Conservation (phyloP, 1,139 yeast species). For the Yamadazyma spencermartinsiae region DNA sequence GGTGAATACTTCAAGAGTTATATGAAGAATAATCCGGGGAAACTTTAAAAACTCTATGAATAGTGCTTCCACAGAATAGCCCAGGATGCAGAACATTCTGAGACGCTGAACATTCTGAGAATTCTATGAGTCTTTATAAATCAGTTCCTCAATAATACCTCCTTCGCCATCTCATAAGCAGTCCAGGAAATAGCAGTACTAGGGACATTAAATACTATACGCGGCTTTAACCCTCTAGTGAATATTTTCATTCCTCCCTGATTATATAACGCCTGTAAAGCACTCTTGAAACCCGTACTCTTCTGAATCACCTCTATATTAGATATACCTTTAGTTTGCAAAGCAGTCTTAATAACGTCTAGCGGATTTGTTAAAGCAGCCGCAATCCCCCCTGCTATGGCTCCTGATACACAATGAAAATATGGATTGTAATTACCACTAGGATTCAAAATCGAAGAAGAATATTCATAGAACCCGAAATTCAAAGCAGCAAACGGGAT, state of each 20-base stretch:
- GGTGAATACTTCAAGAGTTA: too few relatives aligned
- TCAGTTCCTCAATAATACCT: constrained; percentile 42
- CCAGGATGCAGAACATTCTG: too few relatives aligned
- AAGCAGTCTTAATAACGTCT: constrained; percentile 89
- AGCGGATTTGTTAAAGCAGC: constrained; percentile 96
- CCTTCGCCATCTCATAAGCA: constrained; percentile 96
- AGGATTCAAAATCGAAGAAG: constrained; percentile 79
- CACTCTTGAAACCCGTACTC: constrained; percentile 70
- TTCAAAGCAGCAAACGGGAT: constrained; percentile 96
- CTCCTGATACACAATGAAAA: constrained; percentile 92
- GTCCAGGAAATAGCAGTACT: constrained; percentile 99
- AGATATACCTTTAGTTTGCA: constrained; percentile 73
- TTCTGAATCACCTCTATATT: constrained; percentile 51
- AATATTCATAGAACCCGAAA: constrained; percentile 88
- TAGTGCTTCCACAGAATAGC: too few relatives aligned
- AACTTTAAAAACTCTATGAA: too few relatives aligned
- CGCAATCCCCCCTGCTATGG: constrained; percentile 92
- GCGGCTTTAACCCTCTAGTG: constrained; percentile 82
- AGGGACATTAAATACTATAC: constrained; percentile 92
- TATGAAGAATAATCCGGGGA: too few relatives aligned
- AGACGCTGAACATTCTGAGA: too few relatives aligned
- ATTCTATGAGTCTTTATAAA: constrained; percentile 1
- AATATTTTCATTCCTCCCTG: constrained; percentile 74
- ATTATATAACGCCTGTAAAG: constrained; percentile 66
- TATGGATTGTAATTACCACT: constrained; percentile 79